Evolutionary conservation across 2,329 filamentous ascomycete species (phyloP), one percentile per base, ranked within the genome.

Genomic region (Microthyrium microscopicum): DNA sequence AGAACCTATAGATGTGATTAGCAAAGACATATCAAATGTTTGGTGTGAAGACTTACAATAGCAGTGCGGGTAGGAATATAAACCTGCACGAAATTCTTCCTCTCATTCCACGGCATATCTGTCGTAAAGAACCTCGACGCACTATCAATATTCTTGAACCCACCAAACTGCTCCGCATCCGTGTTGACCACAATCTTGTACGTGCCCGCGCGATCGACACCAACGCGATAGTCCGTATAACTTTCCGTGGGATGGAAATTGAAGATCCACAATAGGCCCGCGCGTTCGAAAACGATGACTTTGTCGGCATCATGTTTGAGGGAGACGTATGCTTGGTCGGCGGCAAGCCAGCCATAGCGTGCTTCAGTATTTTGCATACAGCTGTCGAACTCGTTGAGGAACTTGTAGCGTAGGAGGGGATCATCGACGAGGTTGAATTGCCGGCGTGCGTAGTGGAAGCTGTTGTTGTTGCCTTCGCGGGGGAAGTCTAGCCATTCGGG

Each of bases 401-500:
- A 91, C 44, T 73, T 69, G 62, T 95, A 98, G 9, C 89, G 79
- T 22, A 98, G 70, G 9, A 93, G 62, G 1, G 63, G 44, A 52
- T 98, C 89, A 34, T 94, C 83, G 1, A 83, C 76, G 12, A 98
- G 70, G 56, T 98, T 95, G 44, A 94, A 74, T 54, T 94, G 87
- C 38, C 89, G 78, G 16, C 89, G 73, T 3, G 85, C 85, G 51
- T 93, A 93, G 74, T 82, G 87, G 65, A 85, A 94, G 29, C 80
- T 89, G 58, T 93, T 92, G 49, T 75, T 61, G 58, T 94, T 94
- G 38, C 89, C 89, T 48, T 77, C 83, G 33, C 89, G 80, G 4
- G 89, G 89, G 57, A 98, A 98, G 55, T 98, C 89, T 25, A 98
- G 78, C 89, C 89, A 98, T 57, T 98, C 89, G 0, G 89, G 89